Conservation (phyloP, 495 filamentous ascomycete genomes). For the Diplogelasinospora grovesii region DNA sequence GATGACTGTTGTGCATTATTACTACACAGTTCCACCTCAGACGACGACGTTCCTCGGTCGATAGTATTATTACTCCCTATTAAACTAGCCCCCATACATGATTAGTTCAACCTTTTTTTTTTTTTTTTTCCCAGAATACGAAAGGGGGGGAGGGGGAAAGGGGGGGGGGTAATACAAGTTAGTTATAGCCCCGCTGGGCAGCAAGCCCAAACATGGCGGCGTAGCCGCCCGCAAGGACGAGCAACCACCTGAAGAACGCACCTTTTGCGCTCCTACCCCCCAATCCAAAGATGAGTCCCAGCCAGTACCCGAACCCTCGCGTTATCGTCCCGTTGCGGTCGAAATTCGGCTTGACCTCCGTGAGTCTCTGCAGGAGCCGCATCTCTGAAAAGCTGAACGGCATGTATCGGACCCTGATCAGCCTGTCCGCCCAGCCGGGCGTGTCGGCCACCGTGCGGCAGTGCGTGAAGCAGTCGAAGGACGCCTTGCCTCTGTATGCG, state of each 20-base stretch:
- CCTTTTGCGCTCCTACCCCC: slow-evolving; percentile 40
- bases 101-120: too few species aligned
- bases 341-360: slow-evolving; percentile 63
- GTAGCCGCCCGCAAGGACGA: slow-evolving; percentile 24
- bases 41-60: too few species aligned
- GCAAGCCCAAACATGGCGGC: too few species aligned
- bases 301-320: slow-evolving; percentile 43
- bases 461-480: slow-evolving; percentile 83
- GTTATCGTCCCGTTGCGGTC: slow-evolving; percentile 65
- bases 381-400: slow-evolving; percentile 55
- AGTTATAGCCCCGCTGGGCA: too few species aligned
- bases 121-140: too few species aligned
- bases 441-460: slow-evolving; percentile 67
- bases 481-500: slow-evolving; percentile 73
- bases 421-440: slow-evolving; percentile 71
- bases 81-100: too few species aligned
- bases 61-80: too few species aligned
- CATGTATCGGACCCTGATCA: slow-evolving; percentile 74
- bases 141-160: too few species aligned
- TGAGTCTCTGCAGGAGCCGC: slow-evolving; percentile 50
- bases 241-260: slow-evolving; percentile 42
- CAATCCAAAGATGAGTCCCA: slow-evolving; percentile 35
- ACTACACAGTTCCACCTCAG: too few species aligned
- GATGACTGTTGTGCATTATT: too few species aligned
- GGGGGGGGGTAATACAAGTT: too few species aligned